A percentile compares a stretch with the other conserved stretches of the same genome.
Evolutionary conservation across 163 green algal genomes (phyloP).

Genomic region (Coccomyxa subellipsoidea): DNA sequence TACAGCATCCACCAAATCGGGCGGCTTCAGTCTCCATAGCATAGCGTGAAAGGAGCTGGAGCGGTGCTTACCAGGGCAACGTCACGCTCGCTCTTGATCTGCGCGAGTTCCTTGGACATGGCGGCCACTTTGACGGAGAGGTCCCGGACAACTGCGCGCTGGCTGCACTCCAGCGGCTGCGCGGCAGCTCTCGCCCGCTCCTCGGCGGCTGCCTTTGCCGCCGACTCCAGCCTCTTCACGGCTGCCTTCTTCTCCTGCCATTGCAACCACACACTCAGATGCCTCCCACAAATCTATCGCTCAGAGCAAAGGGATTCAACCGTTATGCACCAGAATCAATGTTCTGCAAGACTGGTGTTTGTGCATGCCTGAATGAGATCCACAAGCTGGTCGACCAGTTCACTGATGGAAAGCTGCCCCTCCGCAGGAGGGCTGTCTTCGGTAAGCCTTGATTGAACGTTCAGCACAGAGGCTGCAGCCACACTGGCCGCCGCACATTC

Average conservation of each 20-base stretch:
- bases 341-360: no score
- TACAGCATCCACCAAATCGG: no score
- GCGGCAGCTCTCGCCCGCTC: conserved; percentile 14
- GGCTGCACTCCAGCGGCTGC: conserved; percentile 23
- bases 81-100: conserved; percentile 19
- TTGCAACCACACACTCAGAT: neutral
- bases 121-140: conserved; percentile 12
- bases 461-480: neutral
- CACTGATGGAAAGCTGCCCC: neutral
- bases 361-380: neutral
- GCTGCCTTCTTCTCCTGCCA: conserved; percentile 18
- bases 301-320: no score
- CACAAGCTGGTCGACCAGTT: conserved; percentile 9
- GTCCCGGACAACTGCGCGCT: conserved; percentile 30
- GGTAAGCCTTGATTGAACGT: neutral
- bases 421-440: neutral
- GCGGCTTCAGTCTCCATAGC: no score
- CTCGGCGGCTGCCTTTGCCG: neutral
- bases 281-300: no score
- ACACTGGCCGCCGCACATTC: neutral
- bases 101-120: conserved; percentile 3
- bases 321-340: no score
- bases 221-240: conserved; percentile 6
- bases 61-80: conserved; percentile 15
- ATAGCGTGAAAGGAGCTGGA: no score